Percentiles rank a stretch among this genome's conserved stretches.
phyloP scores from a whole-genome alignment of 1,139 yeast genomes.

The Blastobotrys aristatus region DNA sequence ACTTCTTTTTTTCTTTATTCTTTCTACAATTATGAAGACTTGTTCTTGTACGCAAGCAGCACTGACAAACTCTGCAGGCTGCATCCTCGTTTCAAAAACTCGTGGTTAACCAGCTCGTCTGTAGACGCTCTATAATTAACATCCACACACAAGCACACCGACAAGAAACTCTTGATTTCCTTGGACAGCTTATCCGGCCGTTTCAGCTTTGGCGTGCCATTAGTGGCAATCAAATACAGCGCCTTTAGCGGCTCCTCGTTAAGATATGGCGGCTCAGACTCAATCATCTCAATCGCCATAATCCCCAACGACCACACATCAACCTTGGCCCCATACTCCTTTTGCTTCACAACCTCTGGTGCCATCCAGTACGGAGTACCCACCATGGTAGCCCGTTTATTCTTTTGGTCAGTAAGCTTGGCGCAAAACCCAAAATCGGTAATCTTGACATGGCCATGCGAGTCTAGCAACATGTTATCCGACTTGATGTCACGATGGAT shows the following conservation, averaged over 20 bases:
- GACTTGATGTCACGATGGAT: slow-evolving; percentile 96
- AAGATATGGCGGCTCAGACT: slow-evolving; percentile 95
- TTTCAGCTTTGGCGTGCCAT: slow-evolving; percentile 93
- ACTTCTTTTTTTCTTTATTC: too few relatives aligned
- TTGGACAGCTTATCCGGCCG: slow-evolving; percentile 75
- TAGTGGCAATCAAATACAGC: slow-evolving; percentile 85
- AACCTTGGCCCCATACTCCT: slow-evolving; percentile 93
- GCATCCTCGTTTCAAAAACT: slow-evolving; percentile 73
- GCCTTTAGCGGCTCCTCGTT: slow-evolving; percentile 94
- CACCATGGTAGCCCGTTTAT: slow-evolving; percentile 96
- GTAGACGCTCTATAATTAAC: slow-evolving; percentile 89
- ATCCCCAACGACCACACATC: slow-evolving; percentile 98
- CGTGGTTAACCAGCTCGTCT: slow-evolving; percentile 77
- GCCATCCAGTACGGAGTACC: slow-evolving; percentile 99
- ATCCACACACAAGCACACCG: slow-evolving; percentile 93
- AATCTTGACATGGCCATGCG: slow-evolving; percentile 84
- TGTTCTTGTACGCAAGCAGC: slow-evolving; percentile 61
- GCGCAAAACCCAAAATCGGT: slow-evolving; percentile 99
- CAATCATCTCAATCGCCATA: slow-evolving; percentile 98
- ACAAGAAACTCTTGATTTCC: slow-evolving; percentile 78
- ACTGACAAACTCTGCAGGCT: slow-evolving; percentile 61
- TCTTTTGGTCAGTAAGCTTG: slow-evolving; percentile 84
- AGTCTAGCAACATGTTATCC: slow-evolving; percentile 84
- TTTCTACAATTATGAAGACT: too few relatives aligned
- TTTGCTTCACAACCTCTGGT: slow-evolving; percentile 95